Evolutionary conservation across 1,284 basidiomycete genomes (phyloP).

Genomic region (Rugosomyces carneus): DNA sequence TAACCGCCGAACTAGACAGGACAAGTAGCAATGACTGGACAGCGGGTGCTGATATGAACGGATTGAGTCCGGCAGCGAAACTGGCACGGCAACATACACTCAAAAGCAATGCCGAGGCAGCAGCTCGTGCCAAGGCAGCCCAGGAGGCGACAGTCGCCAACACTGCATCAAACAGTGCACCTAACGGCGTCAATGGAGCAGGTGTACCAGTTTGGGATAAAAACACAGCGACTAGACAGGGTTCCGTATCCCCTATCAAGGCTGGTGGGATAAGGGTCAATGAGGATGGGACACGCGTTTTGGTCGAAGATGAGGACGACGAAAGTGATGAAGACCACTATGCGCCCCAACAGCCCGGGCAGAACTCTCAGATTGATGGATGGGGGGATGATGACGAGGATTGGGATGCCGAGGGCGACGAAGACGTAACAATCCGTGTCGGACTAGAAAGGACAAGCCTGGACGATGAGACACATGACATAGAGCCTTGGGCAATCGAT

Average conservation of each 20-base stretch:
- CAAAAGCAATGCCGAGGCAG: slow-evolving; percentile 79
- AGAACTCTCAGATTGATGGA: slow-evolving; percentile 44
- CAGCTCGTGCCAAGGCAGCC: slow-evolving; percentile 59
- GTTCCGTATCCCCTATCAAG: slow-evolving; percentile 38
- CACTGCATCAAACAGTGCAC: slow-evolving; percentile 25
- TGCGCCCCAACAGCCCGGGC: slow-evolving; percentile 26
- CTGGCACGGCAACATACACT: slow-evolving; percentile 87
- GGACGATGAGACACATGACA: slow-evolving; percentile 41
- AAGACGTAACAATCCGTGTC: slow-evolving; percentile 71
- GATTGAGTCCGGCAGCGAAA: slow-evolving; percentile 89
- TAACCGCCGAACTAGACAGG: slow-evolving; percentile 81
- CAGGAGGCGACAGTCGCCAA: slow-evolving; percentile 34
- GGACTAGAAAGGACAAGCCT: slow-evolving; percentile 38
- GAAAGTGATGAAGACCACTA: slow-evolving; percentile 47
- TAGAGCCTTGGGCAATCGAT: slow-evolving; percentile 71
- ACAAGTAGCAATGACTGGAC: slow-evolving; percentile 41
- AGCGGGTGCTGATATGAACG: slow-evolving; percentile 54
- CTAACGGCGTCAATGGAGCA: slow-evolving; percentile 25
- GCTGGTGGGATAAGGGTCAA: slow-evolving; percentile 38
- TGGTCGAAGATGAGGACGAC: slow-evolving; percentile 71
- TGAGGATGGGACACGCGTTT: slow-evolving; percentile 63
- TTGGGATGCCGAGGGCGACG: slow-evolving; percentile 56
- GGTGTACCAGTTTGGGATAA: slow-evolving; percentile 74
- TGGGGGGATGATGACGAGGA: slow-evolving; percentile 70
- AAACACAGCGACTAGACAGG: slow-evolving; percentile 61